Evolutionary conservation across 441 rosid genomes (phyloP).

Genomic region (Iberis amara): DNA sequence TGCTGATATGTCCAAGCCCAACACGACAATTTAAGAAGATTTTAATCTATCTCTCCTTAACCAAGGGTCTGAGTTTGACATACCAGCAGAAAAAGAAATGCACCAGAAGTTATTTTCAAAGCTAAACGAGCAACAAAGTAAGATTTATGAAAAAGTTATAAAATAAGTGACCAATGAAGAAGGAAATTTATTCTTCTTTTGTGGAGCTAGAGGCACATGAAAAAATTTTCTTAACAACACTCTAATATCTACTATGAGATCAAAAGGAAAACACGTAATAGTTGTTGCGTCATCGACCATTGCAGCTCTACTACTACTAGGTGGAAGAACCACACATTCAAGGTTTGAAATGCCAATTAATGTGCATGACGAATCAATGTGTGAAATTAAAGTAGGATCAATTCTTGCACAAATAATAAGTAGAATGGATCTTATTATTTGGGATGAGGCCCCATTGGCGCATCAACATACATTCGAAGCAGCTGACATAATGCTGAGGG

Average conservation of each 20-base stretch:
- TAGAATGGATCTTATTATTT: neutral
- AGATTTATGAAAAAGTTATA: neutral
- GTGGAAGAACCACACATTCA: neutral
- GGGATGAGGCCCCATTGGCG: neutral
- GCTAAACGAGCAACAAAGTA: neutral
- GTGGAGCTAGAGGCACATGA: neutral
- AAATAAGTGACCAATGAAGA: neutral
- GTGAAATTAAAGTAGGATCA: neutral
- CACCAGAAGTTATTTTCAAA: neutral
- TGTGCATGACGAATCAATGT: neutral
- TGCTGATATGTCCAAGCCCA: neutral
- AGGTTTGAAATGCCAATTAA: neutral
- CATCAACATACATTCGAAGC: neutral
- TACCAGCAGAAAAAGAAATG: too few relatives aligned
- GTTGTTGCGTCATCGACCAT: neutral
- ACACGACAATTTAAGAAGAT: neutral
- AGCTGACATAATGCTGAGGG: neutral
- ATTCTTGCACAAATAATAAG: neutral
- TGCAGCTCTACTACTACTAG: neutral
- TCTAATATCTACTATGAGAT: neutral
- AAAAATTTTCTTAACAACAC: neutral
- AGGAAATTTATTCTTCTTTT: neutral
- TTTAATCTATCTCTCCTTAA: neutral
- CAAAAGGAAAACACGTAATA: neutral
- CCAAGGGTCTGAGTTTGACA: neutral